These are phyloP conservation scores for Stephania cephalantha DNA, from an alignment of 164 flowering plant genomes.

Conservation along the genomic window DNA sequence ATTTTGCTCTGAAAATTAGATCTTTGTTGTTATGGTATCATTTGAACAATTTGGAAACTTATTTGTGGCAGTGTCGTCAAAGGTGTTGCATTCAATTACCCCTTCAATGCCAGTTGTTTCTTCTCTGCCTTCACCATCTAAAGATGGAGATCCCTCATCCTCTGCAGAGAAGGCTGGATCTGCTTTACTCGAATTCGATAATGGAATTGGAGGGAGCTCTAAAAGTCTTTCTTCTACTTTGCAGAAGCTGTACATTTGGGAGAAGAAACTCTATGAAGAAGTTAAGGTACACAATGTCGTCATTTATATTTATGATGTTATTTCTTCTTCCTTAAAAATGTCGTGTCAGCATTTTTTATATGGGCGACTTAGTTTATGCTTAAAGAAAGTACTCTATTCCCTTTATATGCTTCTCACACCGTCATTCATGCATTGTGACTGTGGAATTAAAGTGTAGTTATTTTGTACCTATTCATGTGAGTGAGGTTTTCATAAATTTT, in stretches of 20 bases:
- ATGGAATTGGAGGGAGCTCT: conserved; percentile 36
- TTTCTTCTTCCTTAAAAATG: background rate
- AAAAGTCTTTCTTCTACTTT: conserved; percentile 67
- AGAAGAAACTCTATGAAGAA: conserved; percentile 88
- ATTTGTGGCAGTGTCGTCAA: conserved; percentile 55
- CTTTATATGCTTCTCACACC: background rate
- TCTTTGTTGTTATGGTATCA: background rate
- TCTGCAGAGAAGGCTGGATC: conserved; percentile 28
- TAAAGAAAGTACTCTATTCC: background rate
- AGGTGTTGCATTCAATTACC: conserved; percentile 67
- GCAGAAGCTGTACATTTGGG: conserved; percentile 84
- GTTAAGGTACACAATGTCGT: conserved; percentile 61
- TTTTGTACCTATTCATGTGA: background rate
- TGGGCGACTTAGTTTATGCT: background rate
- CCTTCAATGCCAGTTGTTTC: conserved; percentile 52
- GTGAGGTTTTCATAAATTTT: background rate
- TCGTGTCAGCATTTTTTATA: background rate
- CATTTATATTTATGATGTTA: background rate
- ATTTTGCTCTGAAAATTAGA: background rate
- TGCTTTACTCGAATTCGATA: conserved; percentile 35
- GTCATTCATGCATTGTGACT: background rate
- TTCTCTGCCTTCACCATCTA: conserved; percentile 57
- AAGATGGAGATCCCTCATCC: conserved; percentile 35
- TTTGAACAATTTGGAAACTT: conserved; percentile 1
- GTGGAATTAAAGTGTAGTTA: background rate